A percentile compares a stretch with the other conserved stretches of the same genome.
Conservation (phyloP, 306 rosid species). For the Acacia crassicarpa region DNA sequence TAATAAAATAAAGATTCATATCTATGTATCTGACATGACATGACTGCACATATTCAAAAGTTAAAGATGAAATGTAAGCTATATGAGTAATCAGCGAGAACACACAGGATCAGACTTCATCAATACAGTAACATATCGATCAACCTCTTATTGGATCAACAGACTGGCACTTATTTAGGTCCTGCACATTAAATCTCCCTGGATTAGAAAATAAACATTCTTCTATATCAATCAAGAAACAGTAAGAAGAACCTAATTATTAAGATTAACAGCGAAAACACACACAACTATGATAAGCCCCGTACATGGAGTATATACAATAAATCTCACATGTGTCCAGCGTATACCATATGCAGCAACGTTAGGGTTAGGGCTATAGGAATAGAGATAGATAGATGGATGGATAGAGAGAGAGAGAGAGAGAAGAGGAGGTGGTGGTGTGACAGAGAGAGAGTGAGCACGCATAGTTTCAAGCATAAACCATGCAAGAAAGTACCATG, state of each 20-base stretch:
- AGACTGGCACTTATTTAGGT: background rate
- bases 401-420: background rate
- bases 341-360: background rate
- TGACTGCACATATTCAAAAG: background rate
- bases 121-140: background rate
- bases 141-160: background rate
- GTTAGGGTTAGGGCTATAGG: slow-evolving; percentile 20
- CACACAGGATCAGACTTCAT: slow-evolving; percentile 14
- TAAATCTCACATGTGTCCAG: background rate
- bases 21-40: background rate
- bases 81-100: background rate
- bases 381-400: background rate
- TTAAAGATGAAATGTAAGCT: background rate
- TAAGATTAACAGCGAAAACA: background rate
- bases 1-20: background rate
- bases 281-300: background rate
- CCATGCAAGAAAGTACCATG: slow-evolving; percentile 79
- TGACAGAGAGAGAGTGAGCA: slow-evolving; percentile 97
- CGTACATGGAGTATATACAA: background rate
- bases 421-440: slow-evolving; percentile 40
- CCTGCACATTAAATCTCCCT: background rate
- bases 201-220: background rate
- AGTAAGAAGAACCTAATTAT: background rate
- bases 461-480: slow-evolving; percentile 83
- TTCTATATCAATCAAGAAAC: slow-evolving; percentile 1